Conservation (phyloP, 2,329 filamentous ascomycete genomes). For the Claviceps quebecensis region DNA sequence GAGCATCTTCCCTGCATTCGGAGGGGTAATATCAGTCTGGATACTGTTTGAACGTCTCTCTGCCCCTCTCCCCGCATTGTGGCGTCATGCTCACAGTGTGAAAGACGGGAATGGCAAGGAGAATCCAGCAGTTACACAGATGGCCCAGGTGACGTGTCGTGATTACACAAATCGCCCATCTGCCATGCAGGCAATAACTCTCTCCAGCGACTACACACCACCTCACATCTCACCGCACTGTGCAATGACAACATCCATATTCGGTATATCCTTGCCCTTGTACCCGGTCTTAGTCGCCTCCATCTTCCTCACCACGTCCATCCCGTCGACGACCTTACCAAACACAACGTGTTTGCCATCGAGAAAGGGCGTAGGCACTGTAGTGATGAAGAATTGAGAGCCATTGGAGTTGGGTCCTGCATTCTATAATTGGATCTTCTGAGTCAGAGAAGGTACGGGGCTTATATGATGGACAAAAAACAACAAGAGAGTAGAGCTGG, state of each 20-base stretch:
- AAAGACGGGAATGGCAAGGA: too few relatives aligned
- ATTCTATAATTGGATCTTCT: constrained; percentile 40
- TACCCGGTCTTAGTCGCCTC: constrained; percentile 76
- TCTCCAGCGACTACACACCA: background rate
- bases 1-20: too few relatives aligned
- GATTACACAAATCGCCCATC: background rate
- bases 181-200: background rate
- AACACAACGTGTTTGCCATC: constrained; percentile 94
- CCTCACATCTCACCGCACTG: constrained; percentile 86
- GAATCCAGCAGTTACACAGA: too few relatives aligned
- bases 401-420: constrained; percentile 87
- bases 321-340: constrained; percentile 74
- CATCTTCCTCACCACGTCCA: constrained; percentile 86
- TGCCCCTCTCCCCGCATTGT: too few relatives aligned
- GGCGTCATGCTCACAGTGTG: too few relatives aligned
- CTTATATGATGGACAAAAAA: background rate
- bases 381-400: constrained; percentile 95
- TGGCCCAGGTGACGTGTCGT: too few relatives aligned
- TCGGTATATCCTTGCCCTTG: constrained; percentile 62
- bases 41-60: too few relatives aligned
- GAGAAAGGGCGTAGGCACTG: constrained; percentile 71
- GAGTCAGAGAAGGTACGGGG: background rate
- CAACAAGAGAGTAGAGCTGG: background rate
- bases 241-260: constrained; percentile 67
- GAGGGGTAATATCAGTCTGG: too few relatives aligned